These are phyloP conservation scores for Chaetoscypha palmicola DNA, from an alignment of 2,329 filamentous ascomycete species.

Conservation along the genomic window DNA sequence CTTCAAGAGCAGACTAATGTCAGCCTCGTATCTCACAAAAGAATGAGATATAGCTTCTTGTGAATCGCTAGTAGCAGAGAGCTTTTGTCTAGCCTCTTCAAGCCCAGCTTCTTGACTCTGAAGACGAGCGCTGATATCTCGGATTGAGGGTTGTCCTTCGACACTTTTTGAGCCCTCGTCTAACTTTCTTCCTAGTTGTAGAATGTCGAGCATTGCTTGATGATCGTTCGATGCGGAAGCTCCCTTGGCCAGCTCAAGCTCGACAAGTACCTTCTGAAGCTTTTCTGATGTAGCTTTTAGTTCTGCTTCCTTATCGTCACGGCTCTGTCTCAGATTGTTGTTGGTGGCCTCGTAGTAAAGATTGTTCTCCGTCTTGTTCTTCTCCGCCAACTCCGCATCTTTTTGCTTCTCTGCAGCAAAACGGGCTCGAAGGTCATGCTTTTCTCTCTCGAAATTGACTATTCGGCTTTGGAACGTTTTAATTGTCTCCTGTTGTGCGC, in stretches of 20 bases:
- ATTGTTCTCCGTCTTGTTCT: slow-evolving; percentile 11
- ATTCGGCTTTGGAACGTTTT: slow-evolving; percentile 16
- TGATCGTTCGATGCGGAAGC: too few relatives aligned
- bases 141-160: too few relatives aligned
- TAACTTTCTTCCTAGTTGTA: too few relatives aligned
- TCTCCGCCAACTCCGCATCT: slow-evolving; percentile 14
- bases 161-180: too few relatives aligned
- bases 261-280: background rate
- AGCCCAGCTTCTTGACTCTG: too few relatives aligned
- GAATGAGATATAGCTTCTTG: too few relatives aligned
- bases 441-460: slow-evolving; percentile 23
- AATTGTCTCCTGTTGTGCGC: slow-evolving; percentile 12
- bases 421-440: slow-evolving; percentile 18
- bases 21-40: too few relatives aligned
- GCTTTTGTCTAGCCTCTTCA: too few relatives aligned
- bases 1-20: background rate
- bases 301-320: slow-evolving; percentile 9
- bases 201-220: too few relatives aligned
- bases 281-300: background rate
- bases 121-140: too few relatives aligned
- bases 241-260: background rate
- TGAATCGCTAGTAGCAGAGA: too few relatives aligned
- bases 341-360: slow-evolving; percentile 14
- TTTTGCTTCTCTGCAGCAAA: slow-evolving; percentile 19
- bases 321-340: slow-evolving; percentile 13